phyloP scores from a whole-genome alignment of 768 basidiomycete genomes.

The Xerocomellus amylosporus region DNA sequence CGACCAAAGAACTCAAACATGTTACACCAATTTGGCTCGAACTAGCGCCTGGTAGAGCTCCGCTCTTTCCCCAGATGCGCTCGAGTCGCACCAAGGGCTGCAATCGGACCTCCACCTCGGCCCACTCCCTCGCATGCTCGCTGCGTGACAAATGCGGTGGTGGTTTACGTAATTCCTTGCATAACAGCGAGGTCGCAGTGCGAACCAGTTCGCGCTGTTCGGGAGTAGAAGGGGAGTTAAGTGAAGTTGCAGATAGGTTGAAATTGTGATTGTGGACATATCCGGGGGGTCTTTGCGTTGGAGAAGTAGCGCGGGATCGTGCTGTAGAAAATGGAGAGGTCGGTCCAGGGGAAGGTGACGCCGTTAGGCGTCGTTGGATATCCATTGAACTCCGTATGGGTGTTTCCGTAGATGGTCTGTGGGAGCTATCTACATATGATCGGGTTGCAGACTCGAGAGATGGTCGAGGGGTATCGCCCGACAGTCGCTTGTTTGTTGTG shows the following conservation, averaged over 20 bases:
- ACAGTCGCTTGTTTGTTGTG: conserved; percentile 28
- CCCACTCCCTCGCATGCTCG: conserved; percentile 59
- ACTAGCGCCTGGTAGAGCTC: conserved; percentile 40
- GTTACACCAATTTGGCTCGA: conserved; percentile 38
- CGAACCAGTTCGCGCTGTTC: conserved; percentile 70
- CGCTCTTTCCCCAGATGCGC: conserved; percentile 72
- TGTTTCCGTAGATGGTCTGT: conserved; percentile 31
- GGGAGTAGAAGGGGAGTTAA: conserved; percentile 47
- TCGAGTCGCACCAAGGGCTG: conserved; percentile 63
- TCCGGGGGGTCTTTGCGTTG: conserved; percentile 39
- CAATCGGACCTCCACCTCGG: conserved; percentile 70
- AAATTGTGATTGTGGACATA: conserved; percentile 54
- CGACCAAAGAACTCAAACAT: conserved; percentile 33
- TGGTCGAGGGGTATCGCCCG: conserved; percentile 21
- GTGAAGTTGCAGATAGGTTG: conserved; percentile 59
- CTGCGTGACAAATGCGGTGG: conserved; percentile 53
- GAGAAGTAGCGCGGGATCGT: conserved; percentile 45
- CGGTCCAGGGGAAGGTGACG: conserved; percentile 36
- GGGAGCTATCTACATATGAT: conserved; percentile 31
- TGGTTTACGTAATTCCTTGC: conserved; percentile 62
- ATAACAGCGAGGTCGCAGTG: conserved; percentile 58
- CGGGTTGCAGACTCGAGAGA: conserved; percentile 11
- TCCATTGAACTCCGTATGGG: conserved; percentile 23
- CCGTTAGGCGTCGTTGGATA: conserved; percentile 22
- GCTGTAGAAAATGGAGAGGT: conserved; percentile 44